Percentiles rank a stretch among this genome's conserved stretches.
These are phyloP conservation scores for Alternaria atra DNA, from an alignment of 2,329 filamentous ascomycete species.

Conservation along the genomic window DNA sequence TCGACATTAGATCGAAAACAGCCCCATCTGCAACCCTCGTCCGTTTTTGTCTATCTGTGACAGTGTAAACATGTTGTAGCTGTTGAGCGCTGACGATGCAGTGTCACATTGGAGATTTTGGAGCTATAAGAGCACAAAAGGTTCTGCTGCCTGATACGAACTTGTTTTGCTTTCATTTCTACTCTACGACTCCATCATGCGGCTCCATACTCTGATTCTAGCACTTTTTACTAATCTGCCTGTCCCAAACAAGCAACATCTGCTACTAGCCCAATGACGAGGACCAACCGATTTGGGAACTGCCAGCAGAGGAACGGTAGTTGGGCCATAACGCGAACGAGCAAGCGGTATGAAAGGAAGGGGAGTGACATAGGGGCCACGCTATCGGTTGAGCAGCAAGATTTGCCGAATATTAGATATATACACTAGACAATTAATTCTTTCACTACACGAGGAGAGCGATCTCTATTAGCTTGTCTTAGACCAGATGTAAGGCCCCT, in stretches of 20 bases:
- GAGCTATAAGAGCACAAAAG: background rate
- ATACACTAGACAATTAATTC: no score
- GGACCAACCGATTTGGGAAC: no score
- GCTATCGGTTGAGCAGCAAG: no score
- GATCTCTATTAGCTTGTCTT: no score
- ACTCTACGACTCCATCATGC: background rate
- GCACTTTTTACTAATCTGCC: background rate
- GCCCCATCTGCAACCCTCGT: background rate
- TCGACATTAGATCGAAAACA: background rate
- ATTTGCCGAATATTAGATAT: no score
- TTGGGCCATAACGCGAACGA: no score
- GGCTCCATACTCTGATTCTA: background rate
- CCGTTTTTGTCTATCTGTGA: background rate
- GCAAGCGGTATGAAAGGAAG: no score
- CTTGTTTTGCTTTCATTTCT: fast-evolving
- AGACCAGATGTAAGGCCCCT: no score
- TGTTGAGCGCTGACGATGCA: background rate
- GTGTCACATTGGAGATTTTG: background rate
- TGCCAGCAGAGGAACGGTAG: no score
- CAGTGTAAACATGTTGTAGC: background rate
- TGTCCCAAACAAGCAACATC: background rate
- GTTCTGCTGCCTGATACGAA: background rate
- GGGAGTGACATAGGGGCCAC: no score
- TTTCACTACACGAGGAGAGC: no score
- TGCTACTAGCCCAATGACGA: background rate